Conservation (phyloP, 768 basidiomycete genomes). For the Pisolithus marmoratus region DNA sequence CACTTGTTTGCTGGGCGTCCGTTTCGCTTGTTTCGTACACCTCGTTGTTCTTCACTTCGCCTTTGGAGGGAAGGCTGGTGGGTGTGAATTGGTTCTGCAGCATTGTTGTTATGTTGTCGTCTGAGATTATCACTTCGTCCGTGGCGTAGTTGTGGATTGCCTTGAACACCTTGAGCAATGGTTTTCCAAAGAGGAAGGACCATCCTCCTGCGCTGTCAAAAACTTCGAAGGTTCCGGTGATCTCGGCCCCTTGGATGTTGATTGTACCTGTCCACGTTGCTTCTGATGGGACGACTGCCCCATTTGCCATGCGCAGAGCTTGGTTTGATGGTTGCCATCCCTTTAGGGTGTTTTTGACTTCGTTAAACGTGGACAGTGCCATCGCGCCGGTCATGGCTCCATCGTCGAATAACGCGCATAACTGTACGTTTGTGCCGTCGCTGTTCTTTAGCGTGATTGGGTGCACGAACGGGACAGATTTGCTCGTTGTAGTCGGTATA, state of each 20-base stretch:
- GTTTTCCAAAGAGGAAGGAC: conserved; percentile 27
- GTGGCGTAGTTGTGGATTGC: conserved; percentile 21
- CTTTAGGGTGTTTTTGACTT: background rate
- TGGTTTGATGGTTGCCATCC: background rate
- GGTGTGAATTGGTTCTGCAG: background rate
- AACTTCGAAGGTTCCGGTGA: background rate
- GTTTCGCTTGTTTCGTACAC: background rate
- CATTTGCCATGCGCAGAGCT: conserved; percentile 30
- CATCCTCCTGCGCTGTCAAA: conserved; percentile 22
- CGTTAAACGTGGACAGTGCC: background rate
- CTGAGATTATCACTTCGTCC: conserved; percentile 3
- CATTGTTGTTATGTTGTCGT: background rate
- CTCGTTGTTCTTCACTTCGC: background rate
- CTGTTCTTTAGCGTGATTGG: background rate
- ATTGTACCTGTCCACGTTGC: conserved; percentile 6
- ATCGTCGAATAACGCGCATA: background rate
- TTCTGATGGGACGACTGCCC: conserved; percentile 3
- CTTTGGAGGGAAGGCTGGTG: background rate
- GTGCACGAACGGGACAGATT: background rate
- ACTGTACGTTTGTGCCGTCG: background rate
- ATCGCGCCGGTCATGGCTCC: background rate
- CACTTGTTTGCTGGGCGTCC: background rate
- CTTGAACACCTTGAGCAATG: conserved; percentile 14
- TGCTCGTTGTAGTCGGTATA: background rate
- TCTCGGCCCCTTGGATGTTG: background rate